Percentiles rank a stretch among this genome's conserved stretches.
Conservation (phyloP, 148 eudicot species). For the Arbutus unedo region DNA sequence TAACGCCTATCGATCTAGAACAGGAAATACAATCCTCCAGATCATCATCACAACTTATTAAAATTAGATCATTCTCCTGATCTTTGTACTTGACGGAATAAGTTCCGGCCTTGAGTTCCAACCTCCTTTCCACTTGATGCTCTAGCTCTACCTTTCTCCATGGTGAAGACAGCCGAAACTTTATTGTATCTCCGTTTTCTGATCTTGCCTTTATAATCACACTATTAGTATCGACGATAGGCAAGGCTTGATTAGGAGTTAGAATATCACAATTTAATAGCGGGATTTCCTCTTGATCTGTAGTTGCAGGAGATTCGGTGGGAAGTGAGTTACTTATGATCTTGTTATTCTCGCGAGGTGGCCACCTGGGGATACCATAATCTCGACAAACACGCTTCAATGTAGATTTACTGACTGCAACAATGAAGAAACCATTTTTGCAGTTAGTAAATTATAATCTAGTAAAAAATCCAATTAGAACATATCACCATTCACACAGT, state of each 20-base stretch:
- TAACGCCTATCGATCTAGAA: neutral
- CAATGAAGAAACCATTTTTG: neutral
- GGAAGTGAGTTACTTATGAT: neutral
- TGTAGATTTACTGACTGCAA: neutral
- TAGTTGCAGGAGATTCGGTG: neutral
- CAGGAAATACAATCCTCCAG: too few relatives aligned
- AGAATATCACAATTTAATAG: neutral
- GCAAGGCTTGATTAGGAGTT: neutral
- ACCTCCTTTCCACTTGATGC: neutral
- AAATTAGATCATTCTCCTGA: too few relatives aligned
- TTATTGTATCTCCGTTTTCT: neutral
- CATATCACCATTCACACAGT: too few relatives aligned
- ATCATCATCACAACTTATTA: neutral
- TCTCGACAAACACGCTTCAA: neutral
- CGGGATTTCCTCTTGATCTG: neutral
- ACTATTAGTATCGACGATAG: too few relatives aligned
- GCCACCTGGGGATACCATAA: neutral
- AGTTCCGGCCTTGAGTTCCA: too few relatives aligned
- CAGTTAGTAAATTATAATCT: too few relatives aligned
- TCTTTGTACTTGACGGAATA: neutral
- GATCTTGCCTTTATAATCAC: too few relatives aligned
- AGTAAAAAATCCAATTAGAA: too few relatives aligned
- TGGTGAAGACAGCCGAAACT: neutral
- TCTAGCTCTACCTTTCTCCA: neutral
- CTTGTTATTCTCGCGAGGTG: neutral